A percentile compares a stretch with the other conserved stretches of the same genome.
Conservation (phyloP, 2,329 filamentous ascomycete species). For the Penicillium occitanis region DNA sequence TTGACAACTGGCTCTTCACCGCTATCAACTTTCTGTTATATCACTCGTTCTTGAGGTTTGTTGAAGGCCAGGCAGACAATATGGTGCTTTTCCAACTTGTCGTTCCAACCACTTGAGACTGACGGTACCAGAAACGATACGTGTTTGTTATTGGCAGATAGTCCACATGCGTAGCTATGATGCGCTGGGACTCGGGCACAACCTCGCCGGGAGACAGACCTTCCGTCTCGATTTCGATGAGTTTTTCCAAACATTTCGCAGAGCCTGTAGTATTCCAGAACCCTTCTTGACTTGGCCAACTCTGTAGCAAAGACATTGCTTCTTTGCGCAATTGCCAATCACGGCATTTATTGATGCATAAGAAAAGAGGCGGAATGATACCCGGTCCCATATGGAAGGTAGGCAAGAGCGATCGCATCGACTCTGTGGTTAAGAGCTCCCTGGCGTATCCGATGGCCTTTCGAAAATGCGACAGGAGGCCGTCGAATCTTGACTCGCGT, state of each 20-base stretch:
- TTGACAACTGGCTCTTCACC: neutral
- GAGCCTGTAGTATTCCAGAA: conserved; percentile 14
- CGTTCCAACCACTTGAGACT: neutral
- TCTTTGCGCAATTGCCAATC: conserved; percentile 27
- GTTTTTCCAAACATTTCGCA: conserved; percentile 14
- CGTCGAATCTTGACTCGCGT: conserved; percentile 21
- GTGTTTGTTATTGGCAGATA: conserved; percentile 10
- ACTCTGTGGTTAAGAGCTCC: conserved; percentile 4
- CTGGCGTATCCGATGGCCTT: conserved; percentile 10
- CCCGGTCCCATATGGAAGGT: conserved; percentile 30
- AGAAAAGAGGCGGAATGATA: conserved; percentile 36
- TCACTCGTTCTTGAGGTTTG: neutral
- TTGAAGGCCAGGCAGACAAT: neutral
- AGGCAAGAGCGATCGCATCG: conserved; percentile 8
- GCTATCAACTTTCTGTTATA: neutral
- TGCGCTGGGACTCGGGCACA: conserved; percentile 18
- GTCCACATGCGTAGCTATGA: conserved; percentile 19
- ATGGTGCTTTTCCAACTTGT: neutral
- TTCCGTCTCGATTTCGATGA: conserved; percentile 19
- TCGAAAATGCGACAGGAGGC: conserved; percentile 16
- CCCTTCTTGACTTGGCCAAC: conserved; percentile 20
- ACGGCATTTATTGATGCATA: conserved; percentile 35
- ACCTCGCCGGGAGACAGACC: conserved; percentile 10
- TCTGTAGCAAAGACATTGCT: conserved; percentile 14
- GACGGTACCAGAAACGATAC: conserved; percentile 9